Base-by-base conservation (phyloP, 495 filamentous ascomycete genomes). In the Lophiotrema nucula region DNA sequence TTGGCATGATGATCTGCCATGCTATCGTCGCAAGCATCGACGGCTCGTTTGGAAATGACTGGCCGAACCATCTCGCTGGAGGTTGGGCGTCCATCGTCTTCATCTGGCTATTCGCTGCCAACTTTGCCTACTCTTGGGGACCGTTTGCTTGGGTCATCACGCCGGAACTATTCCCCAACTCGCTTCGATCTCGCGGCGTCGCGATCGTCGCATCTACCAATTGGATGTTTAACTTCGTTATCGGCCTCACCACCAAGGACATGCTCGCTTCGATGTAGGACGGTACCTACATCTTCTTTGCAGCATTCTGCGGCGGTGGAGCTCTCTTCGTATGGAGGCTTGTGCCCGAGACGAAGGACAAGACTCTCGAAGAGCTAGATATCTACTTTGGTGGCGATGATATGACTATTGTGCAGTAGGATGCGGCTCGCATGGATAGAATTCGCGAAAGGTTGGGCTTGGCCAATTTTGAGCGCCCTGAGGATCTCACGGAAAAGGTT, bases 251-350 rank as follows among this genome's bases (percentile, higher is more conserved):
- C 70, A 88, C 85, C 4, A 82, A 83, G 25, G 83, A 89, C 61
- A 88, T 89, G 83, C 88, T 89, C 69, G 68, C 77, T 35, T 72
- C 73, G 33, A 85, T 88, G 78, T 75, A 75, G 26, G 85, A 85
- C 61, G 86, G 84, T n/a, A 85, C 87, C 2, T 89, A 87, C 73
- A 86, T 88, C 69, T 88, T 88, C 75, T 89, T 89, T 60, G 84
- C 84, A 1, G 77, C 78, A 0, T 70, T 88, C 62, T 87, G 87
- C 82, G 73, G 85, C 11, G 60, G 80, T 11, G 83, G 81, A 23
- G 78, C 84, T 39, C 46, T 83, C 59, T 89, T 87, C 64, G 79
- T 86, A 28, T 71, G 46, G 25, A 69, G 67, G 52, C 43, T 71
- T 1, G 27, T 69, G 4, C 67, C 67, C n/a, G 69, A 71, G 38